Evolutionary conservation across 192 early-diverging fungal genomes (phyloP), one percentile per base, ranked within the genome.

Genomic region (Haplosporangium gracile): DNA sequence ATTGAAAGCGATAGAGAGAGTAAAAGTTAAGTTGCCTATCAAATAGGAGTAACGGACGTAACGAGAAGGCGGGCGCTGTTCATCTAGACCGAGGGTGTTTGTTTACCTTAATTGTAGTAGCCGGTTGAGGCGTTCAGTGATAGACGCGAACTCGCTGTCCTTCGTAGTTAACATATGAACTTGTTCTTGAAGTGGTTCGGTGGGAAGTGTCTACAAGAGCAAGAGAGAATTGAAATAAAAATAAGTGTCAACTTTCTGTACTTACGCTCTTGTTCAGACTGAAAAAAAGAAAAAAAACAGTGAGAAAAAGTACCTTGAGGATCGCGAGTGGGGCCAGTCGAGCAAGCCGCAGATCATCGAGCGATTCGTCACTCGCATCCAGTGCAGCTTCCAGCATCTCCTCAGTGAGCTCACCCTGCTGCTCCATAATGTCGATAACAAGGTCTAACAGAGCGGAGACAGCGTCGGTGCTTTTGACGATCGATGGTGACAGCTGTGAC

Each of bases 331-430:
- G 77, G 5, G 63, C 65, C 4, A 83, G 45, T 7, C 82, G 57
- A 2, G 51, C 70, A 13, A 78, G 32, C 16, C 77, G 69, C n/a
- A 83, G 76, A 39, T 83, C 76, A 32, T 83, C 82, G 24, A 83
- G n/a, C 20, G 71, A 45, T 60, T 83, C 82, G 60, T 83, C 82
- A 47, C 76, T 75, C 5, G 75, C 70, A 42, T 78, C 82, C 45
- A 83, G 13, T 20, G 82, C 77, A 1, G 34, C 68, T 3, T 83
- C 72, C 29, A 83, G 47, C 38, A 70, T 65, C 2, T 74, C 63
- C n/a, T 83, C 82, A 10, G 76, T 70, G 9, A 79, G 11, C 1
- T 42, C 39, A 2, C 82, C 82, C 45, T 83, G 82, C 9, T 38
- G 42, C 36, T 83, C 82, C 72, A 83, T 45, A 15, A 74, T 78